phyloP scores from a whole-genome alignment of 2,329 filamentous ascomycete genomes.

The Cordyceps fumosorosea region DNA sequence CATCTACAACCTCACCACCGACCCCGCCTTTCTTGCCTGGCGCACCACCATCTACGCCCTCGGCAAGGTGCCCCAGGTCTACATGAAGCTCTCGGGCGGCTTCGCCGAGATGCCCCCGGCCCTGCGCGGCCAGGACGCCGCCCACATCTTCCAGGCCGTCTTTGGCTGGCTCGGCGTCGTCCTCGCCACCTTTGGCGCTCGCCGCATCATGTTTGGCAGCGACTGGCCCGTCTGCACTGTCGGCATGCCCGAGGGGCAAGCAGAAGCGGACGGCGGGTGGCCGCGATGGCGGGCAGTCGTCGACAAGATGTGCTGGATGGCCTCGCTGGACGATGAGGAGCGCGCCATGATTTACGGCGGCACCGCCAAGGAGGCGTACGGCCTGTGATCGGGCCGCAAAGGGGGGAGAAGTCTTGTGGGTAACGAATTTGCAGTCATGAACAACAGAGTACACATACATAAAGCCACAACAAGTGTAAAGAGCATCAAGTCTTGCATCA shows the following conservation, averaged over 20 bases:
- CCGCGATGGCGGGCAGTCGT: slow-evolving; percentile 68
- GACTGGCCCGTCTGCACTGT: slow-evolving; percentile 92
- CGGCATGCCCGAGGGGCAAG: slow-evolving; percentile 33
- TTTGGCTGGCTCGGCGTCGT: slow-evolving; percentile 67
- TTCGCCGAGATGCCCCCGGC: slow-evolving; percentile 70
- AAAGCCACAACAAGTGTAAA: too few species aligned
- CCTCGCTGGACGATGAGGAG: slow-evolving; percentile 52
- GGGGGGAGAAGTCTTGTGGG: too few species aligned
- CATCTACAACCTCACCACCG: slow-evolving; percentile 48
- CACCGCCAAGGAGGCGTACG: slow-evolving; percentile 67
- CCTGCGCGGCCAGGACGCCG: slow-evolving; percentile 40
- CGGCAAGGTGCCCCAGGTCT: slow-evolving; percentile 58
- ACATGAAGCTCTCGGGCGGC: slow-evolving; percentile 85
- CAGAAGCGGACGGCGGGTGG: slow-evolving; percentile 43
- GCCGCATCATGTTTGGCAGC: slow-evolving; percentile 79
- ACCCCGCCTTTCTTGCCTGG: slow-evolving; percentile 62
- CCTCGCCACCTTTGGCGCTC: slow-evolving; percentile 63
- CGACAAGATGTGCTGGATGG: slow-evolving; percentile 58
- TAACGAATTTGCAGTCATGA: too few species aligned
- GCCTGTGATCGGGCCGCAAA: slow-evolving; percentile 26
- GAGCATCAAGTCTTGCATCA: background rate
- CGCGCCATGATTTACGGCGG: slow-evolving; percentile 63
- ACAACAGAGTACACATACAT: too few species aligned
- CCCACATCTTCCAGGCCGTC: slow-evolving; percentile 56
- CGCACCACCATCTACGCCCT: slow-evolving; percentile 61